phyloP scores from a whole-genome alignment of 257 asterid genomes.

The Leptodermis oblonga region DNA sequence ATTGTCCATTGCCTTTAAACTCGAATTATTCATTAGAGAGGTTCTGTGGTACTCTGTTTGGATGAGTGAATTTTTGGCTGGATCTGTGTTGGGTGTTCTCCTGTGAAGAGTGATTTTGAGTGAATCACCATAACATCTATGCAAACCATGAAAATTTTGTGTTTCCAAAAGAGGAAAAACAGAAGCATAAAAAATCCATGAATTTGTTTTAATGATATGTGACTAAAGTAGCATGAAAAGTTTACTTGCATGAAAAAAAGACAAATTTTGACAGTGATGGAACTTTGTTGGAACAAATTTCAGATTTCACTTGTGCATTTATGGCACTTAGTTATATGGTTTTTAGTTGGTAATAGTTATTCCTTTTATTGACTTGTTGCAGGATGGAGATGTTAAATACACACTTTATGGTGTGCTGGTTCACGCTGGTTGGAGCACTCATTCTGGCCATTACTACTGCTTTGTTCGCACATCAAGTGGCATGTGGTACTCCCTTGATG shows the following conservation, averaged over 20 bases:
- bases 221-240: neutral
- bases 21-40: neutral
- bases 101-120: neutral
- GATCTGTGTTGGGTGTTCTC: too few relatives aligned
- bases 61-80: neutral
- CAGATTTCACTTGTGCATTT: too few relatives aligned
- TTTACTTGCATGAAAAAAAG: neutral
- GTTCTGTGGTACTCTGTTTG: neutral
- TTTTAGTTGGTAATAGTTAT: neutral
- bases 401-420: slow-evolving; percentile 97
- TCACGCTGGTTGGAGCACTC: slow-evolving; percentile 96
- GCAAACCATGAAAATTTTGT: neutral
- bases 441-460: slow-evolving; percentile 96
- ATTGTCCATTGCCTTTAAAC: neutral
- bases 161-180: too few relatives aligned
- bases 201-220: neutral
- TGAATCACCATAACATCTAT: neutral
- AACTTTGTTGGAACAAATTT: neutral
- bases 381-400: slow-evolving; percentile 84
- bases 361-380: slow-evolving; percentile 18
- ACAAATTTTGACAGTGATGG: neutral
- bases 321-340: neutral
- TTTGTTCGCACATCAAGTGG: slow-evolving; percentile 97
- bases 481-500: slow-evolving; percentile 96
- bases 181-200: too few relatives aligned